A percentile compares a stretch with the other conserved stretches of the same genome.
These are phyloP conservation scores for Sugiyamaella sp. DNA, from an alignment of 1,139 yeast species.

Conservation along the genomic window DNA sequence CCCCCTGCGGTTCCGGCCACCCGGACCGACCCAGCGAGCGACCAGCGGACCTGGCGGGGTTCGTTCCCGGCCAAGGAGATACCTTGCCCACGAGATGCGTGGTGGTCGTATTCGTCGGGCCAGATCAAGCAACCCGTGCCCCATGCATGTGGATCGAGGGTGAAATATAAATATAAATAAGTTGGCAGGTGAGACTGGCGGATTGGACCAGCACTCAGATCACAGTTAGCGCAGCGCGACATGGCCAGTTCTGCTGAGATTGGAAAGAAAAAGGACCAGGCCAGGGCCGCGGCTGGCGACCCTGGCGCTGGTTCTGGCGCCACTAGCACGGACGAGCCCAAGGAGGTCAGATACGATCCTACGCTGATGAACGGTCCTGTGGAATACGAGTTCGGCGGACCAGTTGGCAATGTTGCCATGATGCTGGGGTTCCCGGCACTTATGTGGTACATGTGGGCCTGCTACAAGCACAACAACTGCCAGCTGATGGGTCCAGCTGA, in stretches of 20 bases:
- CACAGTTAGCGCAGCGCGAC: neutral
- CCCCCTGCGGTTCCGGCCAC: too few relatives aligned
- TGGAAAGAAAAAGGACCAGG: constrained; percentile 3
- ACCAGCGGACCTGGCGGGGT: too few relatives aligned
- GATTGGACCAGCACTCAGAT: too few relatives aligned
- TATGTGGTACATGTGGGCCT: constrained; percentile 97
- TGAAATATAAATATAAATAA: neutral
- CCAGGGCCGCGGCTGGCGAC: neutral
- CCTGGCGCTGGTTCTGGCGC: neutral
- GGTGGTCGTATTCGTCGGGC: constrained; percentile 1
- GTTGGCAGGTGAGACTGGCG: neutral
- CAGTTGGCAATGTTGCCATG: constrained; percentile 92
- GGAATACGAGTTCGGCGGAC: constrained; percentile 88
- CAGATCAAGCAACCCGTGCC: constrained; percentile 1
- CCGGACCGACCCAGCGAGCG: too few relatives aligned
- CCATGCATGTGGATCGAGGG: neutral
- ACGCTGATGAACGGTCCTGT: constrained; percentile 29
- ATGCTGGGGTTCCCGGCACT: constrained; percentile 87
- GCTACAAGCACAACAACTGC: constrained; percentile 80
- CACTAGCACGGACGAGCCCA: neutral
- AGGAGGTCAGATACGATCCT: constrained; percentile 26
- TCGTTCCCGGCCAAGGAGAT: neutral
- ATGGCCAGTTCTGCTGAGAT: constrained; percentile 2
- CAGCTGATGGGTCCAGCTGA: constrained; percentile 66
- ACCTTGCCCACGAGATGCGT: neutral